Base-by-base conservation (phyloP, 2,329 filamentous ascomycete genomes). In the Colletotrichum somersetense region DNA sequence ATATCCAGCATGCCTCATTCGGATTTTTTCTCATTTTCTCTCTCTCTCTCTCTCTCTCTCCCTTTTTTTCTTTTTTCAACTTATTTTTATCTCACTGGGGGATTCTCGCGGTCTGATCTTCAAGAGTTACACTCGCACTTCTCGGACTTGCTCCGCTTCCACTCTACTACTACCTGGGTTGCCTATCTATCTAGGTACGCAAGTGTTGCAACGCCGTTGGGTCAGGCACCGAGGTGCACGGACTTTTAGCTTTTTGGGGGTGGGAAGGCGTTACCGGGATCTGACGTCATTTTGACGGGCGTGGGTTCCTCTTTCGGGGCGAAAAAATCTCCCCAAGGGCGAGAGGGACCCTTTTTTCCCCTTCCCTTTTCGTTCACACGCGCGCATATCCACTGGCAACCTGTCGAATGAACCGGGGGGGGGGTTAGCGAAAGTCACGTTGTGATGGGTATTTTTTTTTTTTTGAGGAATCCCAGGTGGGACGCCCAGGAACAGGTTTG, bases 351-450 rank as follows among this genome's bases (percentile, higher is more conserved):
- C 18, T 57, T 40, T 57, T 35, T 38, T n/a, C 14, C n/a, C n/a
- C n/a, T n/a, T 20, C 11, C 12, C n/a, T 8, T 42, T 2, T 14
- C 59, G 59, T 48, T 23, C n/a, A 48, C 59, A 52, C 33, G 30
- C 58, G 58, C 30, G 23, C 64, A n/a, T 44, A 42, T 58, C 52
- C 65, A 72, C 69, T 40, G 58, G 69, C 65, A 68, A 10, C 14
- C 69, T 72, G 69, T 71, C 3, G 16, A 18, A 42, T 42, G 64
- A 63, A 62, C 42, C 42, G 14, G 14, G 40, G 14, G 52, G 23
- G 33, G 42, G 5, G 48, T 20, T 14, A 16, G n/a, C 12, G 7
- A n/a, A 42, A 26, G 40, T 46, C 40, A 44, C 30, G 50, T 48
- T 14, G 12, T 5, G 20, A n/a, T 23, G 33, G 23, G 8, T 5